Conservation (phyloP, 441 rosid genomes). For the Arabidopsis hybrid region DNA sequence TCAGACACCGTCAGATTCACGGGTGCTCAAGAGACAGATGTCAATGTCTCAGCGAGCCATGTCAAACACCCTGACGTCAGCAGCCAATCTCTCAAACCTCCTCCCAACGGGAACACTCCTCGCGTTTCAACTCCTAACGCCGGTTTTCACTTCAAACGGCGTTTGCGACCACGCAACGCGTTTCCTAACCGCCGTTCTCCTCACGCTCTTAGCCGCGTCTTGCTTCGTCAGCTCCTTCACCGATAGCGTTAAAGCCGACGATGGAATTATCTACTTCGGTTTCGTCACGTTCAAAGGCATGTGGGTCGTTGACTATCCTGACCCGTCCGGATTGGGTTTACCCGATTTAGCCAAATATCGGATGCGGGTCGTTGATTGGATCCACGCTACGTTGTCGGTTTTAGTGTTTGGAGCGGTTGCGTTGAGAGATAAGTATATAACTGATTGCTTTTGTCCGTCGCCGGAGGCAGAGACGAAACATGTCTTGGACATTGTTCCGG, state of each 20-base stretch:
- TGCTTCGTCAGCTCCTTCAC: constrained; percentile 69
- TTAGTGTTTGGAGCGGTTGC: constrained; percentile 66
- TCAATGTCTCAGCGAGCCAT: constrained; percentile 60
- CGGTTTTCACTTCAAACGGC: constrained; percentile 68
- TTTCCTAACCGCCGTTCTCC: constrained; percentile 55
- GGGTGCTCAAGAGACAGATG: constrained; percentile 40
- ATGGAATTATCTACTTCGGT: constrained; percentile 57
- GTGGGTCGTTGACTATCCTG: constrained; percentile 57
- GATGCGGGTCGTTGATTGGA: constrained; percentile 54
- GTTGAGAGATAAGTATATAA: constrained; percentile 59
- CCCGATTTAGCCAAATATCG: constrained; percentile 60
- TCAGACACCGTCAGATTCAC: constrained; percentile 9
- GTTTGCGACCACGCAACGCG: constrained; percentile 61
- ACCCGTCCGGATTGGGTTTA: constrained; percentile 41
- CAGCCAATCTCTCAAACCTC: constrained; percentile 75
- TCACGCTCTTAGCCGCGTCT: constrained; percentile 58
- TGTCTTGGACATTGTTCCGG: constrained; percentile 59
- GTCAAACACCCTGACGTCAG: constrained; percentile 59
- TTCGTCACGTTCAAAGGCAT: constrained; percentile 60
- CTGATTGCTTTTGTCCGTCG: constrained; percentile 56
- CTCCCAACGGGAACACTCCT: constrained; percentile 76
- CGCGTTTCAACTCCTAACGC: constrained; percentile 69
- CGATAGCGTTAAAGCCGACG: constrained; percentile 59
- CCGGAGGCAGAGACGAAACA: constrained; percentile 53
- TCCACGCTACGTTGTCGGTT: constrained; percentile 59